A percentile compares a stretch with the other conserved stretches of the same genome.
Conservation (phyloP, 805 yeast species). For the Teunomyces tritomae region DNA sequence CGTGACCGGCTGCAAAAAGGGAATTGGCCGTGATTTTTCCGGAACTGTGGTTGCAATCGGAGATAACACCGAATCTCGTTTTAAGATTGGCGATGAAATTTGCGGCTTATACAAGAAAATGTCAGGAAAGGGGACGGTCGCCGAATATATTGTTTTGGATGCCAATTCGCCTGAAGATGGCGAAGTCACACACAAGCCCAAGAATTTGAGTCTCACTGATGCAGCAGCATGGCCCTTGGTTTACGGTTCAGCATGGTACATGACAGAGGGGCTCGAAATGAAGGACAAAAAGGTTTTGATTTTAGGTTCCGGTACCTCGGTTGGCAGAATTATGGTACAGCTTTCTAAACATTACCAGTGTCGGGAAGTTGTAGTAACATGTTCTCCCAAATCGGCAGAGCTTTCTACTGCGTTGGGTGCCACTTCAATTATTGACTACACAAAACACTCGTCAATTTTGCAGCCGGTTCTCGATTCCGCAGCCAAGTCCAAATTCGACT, state of each 20-base stretch:
- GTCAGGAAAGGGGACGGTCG: constrained; percentile 38
- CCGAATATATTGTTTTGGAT: constrained; percentile 46
- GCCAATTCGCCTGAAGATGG: constrained; percentile 36
- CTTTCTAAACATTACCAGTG: constrained; percentile 50
- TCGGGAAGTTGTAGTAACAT: constrained; percentile 52
- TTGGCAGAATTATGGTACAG: constrained; percentile 57
- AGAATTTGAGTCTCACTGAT: constrained; percentile 44
- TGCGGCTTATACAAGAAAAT: constrained; percentile 22
- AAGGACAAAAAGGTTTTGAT: constrained; percentile 51
- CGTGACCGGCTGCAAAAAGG: constrained; percentile 10
- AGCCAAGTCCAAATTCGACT: constrained; percentile 47
- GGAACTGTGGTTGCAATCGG: constrained; percentile 34
- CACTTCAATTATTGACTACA: constrained; percentile 59
- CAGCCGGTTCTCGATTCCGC: constrained; percentile 34
- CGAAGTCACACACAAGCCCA: constrained; percentile 44
- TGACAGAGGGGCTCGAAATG: constrained; percentile 32
- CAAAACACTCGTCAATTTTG: constrained; percentile 34
- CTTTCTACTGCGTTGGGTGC: constrained; percentile 54
- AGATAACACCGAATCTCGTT: constrained; percentile 5
- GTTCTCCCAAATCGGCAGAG: constrained; percentile 50
- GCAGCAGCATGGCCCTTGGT: constrained; percentile 69
- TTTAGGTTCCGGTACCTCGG: constrained; percentile 73
- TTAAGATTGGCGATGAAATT: constrained; percentile 29
- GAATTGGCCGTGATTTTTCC: constrained; percentile 32
- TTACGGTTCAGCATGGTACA: constrained; percentile 57